A percentile compares a stretch with the other conserved stretches of the same genome.
phyloP scores from a whole-genome alignment of 78 protist genomes.

The Dictyostelium brefeldianum region DNA sequence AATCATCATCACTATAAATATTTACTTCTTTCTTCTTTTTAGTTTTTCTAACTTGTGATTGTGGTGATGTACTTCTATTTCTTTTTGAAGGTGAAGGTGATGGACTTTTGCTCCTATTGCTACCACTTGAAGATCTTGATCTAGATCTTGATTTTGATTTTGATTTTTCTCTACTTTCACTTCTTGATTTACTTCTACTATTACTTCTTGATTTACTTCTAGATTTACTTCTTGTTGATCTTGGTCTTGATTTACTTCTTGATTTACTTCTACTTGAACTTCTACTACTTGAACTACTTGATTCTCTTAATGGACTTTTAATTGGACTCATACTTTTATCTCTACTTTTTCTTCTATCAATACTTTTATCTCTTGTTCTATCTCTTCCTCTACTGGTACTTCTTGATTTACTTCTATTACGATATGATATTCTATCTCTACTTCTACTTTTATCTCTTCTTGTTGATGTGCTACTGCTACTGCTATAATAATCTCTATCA shows the following conservation, averaged over 20 bases:
- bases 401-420: background rate
- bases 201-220: background rate
- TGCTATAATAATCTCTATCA: background rate
- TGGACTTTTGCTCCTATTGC: background rate
- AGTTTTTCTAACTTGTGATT: background rate
- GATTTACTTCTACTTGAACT: background rate
- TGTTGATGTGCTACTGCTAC: background rate
- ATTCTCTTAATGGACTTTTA: too few species aligned
- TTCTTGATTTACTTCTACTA: background rate
- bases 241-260: too few species aligned
- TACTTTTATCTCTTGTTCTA: background rate
- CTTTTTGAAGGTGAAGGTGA: background rate
- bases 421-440: background rate
- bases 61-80: background rate
- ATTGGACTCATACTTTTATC: background rate
- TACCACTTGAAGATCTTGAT: background rate
- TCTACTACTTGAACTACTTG: too few species aligned
- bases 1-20: conserved; percentile 7
- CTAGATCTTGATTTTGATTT: background rate
- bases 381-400: background rate
- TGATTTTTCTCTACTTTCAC: background rate
- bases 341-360: background rate
- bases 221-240: background rate
- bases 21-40: background rate
- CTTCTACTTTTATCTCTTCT: conserved; percentile 4